Conservation (phyloP, 768 basidiomycete genomes). For the Pleurotus tuoliensis region DNA sequence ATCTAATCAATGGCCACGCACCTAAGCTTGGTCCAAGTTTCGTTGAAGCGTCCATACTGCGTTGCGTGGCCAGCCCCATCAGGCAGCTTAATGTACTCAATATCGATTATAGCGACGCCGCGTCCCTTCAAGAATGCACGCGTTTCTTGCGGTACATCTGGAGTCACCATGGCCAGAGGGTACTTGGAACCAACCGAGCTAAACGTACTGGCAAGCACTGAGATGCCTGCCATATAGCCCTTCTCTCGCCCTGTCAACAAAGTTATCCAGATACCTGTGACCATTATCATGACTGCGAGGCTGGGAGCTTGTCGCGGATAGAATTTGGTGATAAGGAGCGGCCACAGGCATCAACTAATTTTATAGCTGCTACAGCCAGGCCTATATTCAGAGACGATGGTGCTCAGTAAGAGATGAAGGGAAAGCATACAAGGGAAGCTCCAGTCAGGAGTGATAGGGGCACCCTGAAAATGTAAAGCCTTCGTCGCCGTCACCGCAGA, state of each 20-base stretch:
- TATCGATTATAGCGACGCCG: slow-evolving; percentile 52
- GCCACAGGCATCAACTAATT: too few species aligned
- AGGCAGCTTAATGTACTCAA: too few species aligned
- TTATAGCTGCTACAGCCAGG: too few species aligned
- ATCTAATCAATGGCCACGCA: slow-evolving; percentile 16
- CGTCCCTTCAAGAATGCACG: slow-evolving; percentile 47
- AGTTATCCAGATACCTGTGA: slow-evolving; percentile 42
- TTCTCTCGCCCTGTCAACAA: slow-evolving; percentile 24
- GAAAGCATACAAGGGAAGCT: too few species aligned
- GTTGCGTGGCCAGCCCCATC: too few species aligned
- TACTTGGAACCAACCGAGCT: slow-evolving; percentile 55
- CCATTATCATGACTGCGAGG: background rate
- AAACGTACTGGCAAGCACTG: slow-evolving; percentile 61
- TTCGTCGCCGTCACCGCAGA: too few species aligned
- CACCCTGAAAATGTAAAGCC: too few species aligned
- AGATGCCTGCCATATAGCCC: slow-evolving; percentile 60
- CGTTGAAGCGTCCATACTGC: slow-evolving; percentile 62
- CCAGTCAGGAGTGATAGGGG: too few species aligned
- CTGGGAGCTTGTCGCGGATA: too few species aligned
- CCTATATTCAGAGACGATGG: too few species aligned
- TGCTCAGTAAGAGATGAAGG: too few species aligned
- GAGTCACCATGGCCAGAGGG: slow-evolving; percentile 66
- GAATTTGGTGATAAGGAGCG: too few species aligned
- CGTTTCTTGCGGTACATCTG: slow-evolving; percentile 42
- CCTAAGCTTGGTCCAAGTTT: slow-evolving; percentile 72